Base-by-base conservation (phyloP, 2,329 filamentous ascomycete genomes). In the Hawksworthiomyces lignivorus region DNA sequence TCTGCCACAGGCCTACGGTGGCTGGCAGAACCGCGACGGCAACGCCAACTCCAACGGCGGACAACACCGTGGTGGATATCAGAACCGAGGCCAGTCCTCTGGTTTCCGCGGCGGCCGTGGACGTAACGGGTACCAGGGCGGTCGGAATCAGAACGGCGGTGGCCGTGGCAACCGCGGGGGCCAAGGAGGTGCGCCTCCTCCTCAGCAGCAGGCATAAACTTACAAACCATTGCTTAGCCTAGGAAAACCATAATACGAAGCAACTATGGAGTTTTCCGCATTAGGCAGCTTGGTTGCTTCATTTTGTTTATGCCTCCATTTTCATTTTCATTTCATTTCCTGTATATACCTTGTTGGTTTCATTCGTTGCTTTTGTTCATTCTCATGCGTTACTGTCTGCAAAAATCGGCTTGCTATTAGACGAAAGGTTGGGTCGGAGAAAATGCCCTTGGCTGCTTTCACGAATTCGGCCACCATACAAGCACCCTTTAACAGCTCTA, bases 1-100 rank as follows among this genome's bases (percentile, higher is more conserved):
- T 3, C 19, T 49, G 8, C 47, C 49, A 6, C 49, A 51, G 18
- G 20, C 47, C 1, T 45, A 51, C 34, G 47, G 47, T 15, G 49
- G 47, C 21, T 51, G 49, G 47, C 45, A 49, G 26, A 35, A 34
- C 27, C 24, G 36, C 11, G 36, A 39, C n/a, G 44, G 41, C 22
- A 32, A 26, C 8, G 15, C 31, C 14, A 24, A 21, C 26, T 36
- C 33, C 28, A 30, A 30, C 31, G 33, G 42, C 22, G 32, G 21
- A 6, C 31, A 31, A 12, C 31, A 10, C 12, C 32, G 36, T 8
- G 43, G 45, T 7, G 39, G 43, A 17, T 40, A 30, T 29, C 28
- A 39, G 28, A 4, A 10, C 2, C 7, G 45, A 11, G 45, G 45
- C 15, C 45, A 43, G 20, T n/a, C 37, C 2, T 39, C 45, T 7